Conservation (phyloP, 495 filamentous ascomycete species). For the Trypethelium eluteriae region DNA sequence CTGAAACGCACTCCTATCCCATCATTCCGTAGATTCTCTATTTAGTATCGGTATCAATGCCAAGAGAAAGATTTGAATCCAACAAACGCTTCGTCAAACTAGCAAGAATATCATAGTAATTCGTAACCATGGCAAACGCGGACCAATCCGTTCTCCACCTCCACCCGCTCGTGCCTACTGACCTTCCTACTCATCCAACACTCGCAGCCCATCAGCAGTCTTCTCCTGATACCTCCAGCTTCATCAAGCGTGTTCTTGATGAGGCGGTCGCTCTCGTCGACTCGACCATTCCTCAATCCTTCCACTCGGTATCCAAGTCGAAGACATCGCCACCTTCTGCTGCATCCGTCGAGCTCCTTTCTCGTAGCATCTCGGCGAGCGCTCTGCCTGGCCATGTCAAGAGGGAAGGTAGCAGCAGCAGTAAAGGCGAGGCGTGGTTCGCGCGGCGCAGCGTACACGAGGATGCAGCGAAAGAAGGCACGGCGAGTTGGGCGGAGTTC, state of each 20-base stretch:
- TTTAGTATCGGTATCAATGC: neutral
- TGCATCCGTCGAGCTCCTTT: slow-evolving; percentile 42
- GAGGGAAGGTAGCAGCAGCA: slow-evolving; percentile 12
- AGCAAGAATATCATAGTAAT: neutral
- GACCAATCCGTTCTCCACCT: slow-evolving; percentile 6
- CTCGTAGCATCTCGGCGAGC: slow-evolving; percentile 36
- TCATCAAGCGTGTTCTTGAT: slow-evolving; percentile 37
- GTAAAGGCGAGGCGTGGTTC: slow-evolving; percentile 56
- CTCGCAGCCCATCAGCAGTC: slow-evolving; percentile 19
- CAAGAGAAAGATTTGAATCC: neutral
- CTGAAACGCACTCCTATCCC: neutral
- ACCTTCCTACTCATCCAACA: slow-evolving; percentile 22
- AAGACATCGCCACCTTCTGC: slow-evolving; percentile 44
- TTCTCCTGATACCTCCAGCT: slow-evolving; percentile 18
- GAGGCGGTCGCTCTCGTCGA: slow-evolving; percentile 54
- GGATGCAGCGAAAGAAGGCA: slow-evolving; percentile 46
- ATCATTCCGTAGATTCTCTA: neutral
- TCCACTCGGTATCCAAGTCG: slow-evolving; percentile 36
- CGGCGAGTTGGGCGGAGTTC: slow-evolving; percentile 62
- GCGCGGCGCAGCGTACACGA: slow-evolving; percentile 57
- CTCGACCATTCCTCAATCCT: slow-evolving; percentile 33
- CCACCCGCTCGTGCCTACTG: slow-evolving; percentile 3
- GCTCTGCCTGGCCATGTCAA: slow-evolving; percentile 33
- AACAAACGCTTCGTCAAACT: neutral
- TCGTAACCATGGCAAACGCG: neutral